A percentile compares a stretch with the other conserved stretches of the same genome.
Conservation (phyloP, 1,284 basidiomycete genomes). For the Ceratobasidium sp. region DNA sequence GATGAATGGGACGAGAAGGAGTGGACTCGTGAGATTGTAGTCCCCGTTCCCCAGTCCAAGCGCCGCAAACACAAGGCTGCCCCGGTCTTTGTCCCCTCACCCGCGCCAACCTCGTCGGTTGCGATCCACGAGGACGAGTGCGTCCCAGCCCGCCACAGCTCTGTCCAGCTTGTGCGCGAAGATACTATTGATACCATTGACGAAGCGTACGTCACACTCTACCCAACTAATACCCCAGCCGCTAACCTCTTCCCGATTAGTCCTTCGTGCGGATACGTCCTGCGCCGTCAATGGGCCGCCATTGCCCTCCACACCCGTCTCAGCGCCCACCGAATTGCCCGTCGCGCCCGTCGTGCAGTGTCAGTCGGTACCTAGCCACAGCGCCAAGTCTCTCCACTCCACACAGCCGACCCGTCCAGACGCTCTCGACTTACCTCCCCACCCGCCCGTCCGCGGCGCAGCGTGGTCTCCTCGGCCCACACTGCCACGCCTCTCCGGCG, state of each 20-base stretch:
- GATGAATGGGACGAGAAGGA: constrained; percentile 34
- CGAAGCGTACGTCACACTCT: neutral
- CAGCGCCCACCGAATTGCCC: constrained; percentile 3
- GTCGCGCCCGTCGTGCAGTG: constrained; percentile 10
- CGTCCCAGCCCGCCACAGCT: constrained; percentile 9
- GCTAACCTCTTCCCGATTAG: neutral
- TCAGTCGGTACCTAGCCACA: constrained; percentile 21
- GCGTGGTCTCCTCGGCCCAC: neutral
- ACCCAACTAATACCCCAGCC: neutral
- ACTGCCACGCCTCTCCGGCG: neutral
- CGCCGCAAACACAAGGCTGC: constrained; percentile 20
- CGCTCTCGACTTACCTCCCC: constrained; percentile 24
- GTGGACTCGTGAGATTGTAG: constrained; percentile 18
- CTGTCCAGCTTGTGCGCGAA: constrained; percentile 16
- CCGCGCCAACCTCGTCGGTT: neutral
- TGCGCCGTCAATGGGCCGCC: constrained; percentile 22
- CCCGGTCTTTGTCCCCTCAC: constrained; percentile 19
- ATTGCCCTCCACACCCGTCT: constrained; percentile 22
- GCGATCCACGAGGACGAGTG: constrained; percentile 5
- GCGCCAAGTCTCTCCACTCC: neutral
- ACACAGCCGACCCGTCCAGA: constrained; percentile 33
- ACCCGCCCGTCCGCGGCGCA: neutral
- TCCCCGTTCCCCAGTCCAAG: constrained; percentile 12
- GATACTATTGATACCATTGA: constrained; percentile 11
- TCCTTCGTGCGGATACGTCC: constrained; percentile 15